Conservation (phyloP, 2,329 filamentous ascomycete species). For the Nemania bipapillata region DNA sequence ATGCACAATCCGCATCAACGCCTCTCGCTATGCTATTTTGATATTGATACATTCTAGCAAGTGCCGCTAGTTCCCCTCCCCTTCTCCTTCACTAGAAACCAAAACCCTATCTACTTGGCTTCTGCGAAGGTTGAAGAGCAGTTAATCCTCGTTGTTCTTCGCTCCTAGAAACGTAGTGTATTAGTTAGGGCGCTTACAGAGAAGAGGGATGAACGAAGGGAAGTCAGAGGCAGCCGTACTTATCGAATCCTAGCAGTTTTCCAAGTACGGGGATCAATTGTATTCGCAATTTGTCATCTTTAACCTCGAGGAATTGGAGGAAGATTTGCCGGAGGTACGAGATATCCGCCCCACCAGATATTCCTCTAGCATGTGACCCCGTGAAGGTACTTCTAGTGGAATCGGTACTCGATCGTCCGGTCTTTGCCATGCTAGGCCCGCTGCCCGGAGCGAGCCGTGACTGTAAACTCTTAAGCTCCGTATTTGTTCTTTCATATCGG, state of each 20-base stretch:
- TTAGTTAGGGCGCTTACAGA: constrained; percentile 24
- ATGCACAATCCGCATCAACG: constrained; percentile 24
- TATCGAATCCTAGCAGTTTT: constrained; percentile 79
- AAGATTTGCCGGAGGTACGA: constrained; percentile 84
- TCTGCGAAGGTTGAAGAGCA: constrained; percentile 67
- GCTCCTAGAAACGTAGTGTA: constrained; percentile 49
- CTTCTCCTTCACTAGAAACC: constrained; percentile 3
- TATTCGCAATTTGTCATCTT: constrained; percentile 77
- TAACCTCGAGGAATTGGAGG: constrained; percentile 82
- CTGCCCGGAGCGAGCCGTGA: constrained; percentile 54
- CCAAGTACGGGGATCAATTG: constrained; percentile 82
- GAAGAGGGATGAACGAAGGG: too few species aligned
- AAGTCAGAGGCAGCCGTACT: constrained; percentile 60
- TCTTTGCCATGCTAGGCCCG: constrained; percentile 50
- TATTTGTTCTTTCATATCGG: constrained; percentile 82
- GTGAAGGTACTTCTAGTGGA: constrained; percentile 60
- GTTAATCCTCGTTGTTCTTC: constrained; percentile 90
- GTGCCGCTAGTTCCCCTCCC: neutral
- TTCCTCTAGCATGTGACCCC: constrained; percentile 37
- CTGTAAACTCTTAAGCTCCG: constrained; percentile 68
- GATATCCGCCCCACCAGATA: constrained; percentile 56
- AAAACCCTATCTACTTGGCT: constrained; percentile 40
- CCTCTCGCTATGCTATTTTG: constrained; percentile 43
- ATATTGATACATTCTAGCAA: constrained; percentile 30
- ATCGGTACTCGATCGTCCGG: constrained; percentile 58